Conservation (phyloP, 2,329 filamentous ascomycete species). For the Corynespora cassiicola region DNA sequence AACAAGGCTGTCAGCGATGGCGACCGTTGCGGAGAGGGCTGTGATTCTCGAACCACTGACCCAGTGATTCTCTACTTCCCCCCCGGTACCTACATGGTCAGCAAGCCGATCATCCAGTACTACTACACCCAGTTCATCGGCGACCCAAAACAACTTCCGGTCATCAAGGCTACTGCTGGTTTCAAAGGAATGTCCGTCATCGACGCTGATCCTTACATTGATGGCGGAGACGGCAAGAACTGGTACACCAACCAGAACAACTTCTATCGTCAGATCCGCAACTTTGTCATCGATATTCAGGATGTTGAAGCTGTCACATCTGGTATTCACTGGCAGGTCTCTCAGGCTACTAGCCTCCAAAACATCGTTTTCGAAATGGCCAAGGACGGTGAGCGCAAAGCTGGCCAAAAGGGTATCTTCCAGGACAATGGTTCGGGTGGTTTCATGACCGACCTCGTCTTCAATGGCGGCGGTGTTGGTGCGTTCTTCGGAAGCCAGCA, state of each 20-base stretch:
- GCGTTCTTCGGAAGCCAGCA: conserved; percentile 70
- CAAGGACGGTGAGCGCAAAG: conserved; percentile 47
- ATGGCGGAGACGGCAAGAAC: conserved; percentile 60
- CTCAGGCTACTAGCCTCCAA: conserved; percentile 69
- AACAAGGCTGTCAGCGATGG: conserved; percentile 82
- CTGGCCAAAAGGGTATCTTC: conserved; percentile 65
- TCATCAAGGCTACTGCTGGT: conserved; percentile 66
- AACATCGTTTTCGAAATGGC: conserved; percentile 67
- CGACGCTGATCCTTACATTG: conserved; percentile 83
- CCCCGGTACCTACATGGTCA: conserved; percentile 83
- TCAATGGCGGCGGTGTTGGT: conserved; percentile 67
- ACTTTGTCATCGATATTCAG: conserved; percentile 59
- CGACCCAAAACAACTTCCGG: conserved; percentile 74
- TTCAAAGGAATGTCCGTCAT: conserved; percentile 90
- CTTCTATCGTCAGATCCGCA: conserved; percentile 63
- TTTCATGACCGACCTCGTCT: conserved; percentile 65
- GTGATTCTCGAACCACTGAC: conserved; percentile 81
- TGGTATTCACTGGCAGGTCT: conserved; percentile 73
- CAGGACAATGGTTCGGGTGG: conserved; percentile 67
- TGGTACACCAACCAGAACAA: conserved; percentile 63
- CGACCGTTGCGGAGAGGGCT: conserved; percentile 78
- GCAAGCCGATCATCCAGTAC: conserved; percentile 77
- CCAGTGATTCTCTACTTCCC: conserved; percentile 94
- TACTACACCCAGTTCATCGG: conserved; percentile 96
- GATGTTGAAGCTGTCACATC: conserved; percentile 43